A percentile compares a stretch with the other conserved stretches of the same genome.
These are phyloP conservation scores for Xanthoceras sorbifolium DNA, from an alignment of 345 rosid genomes.

Conservation along the genomic window DNA sequence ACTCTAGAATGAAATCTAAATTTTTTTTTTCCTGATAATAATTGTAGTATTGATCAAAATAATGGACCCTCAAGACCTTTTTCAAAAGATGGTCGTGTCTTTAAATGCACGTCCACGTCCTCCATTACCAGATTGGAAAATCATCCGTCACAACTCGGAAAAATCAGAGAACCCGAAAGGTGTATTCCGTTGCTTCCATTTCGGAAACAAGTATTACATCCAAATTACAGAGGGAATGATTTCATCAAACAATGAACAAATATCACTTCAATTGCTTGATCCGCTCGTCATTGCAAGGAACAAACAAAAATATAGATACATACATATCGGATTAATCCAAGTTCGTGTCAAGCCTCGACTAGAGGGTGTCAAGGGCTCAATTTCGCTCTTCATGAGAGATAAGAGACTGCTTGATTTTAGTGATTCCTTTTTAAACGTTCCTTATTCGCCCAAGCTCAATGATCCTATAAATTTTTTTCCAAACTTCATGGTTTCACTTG, in stretches of 20 bases:
- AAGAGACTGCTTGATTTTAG: not conserved
- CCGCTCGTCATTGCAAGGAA: not conserved
- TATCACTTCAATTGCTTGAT: not conserved
- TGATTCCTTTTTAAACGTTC: not conserved
- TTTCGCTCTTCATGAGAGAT: conserved; percentile 1
- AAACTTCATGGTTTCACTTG: not conserved
- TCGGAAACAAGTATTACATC: not conserved
- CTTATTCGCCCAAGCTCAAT: not conserved
- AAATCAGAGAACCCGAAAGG: not conserved
- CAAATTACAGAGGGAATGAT: not conserved
- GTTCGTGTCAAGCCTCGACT: not conserved
- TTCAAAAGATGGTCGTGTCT: too few relatives aligned
- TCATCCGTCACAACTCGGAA: not conserved
- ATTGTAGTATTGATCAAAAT: too few relatives aligned
- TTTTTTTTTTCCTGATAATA: too few relatives aligned
- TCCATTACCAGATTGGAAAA: not conserved
- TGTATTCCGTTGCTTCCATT: not conserved
- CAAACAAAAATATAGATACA: not conserved
- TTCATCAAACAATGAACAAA: not conserved
- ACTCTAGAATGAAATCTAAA: too few relatives aligned
- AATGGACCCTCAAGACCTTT: too few relatives aligned
- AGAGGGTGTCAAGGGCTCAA: not conserved
- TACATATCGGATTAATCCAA: conserved; percentile 3
- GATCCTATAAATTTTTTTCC: conserved; percentile 2
- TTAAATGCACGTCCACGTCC: too few relatives aligned